These are phyloP conservation scores for Saccharomycopsis selenospora DNA, from an alignment of 805 yeast genomes.

Conservation along the genomic window DNA sequence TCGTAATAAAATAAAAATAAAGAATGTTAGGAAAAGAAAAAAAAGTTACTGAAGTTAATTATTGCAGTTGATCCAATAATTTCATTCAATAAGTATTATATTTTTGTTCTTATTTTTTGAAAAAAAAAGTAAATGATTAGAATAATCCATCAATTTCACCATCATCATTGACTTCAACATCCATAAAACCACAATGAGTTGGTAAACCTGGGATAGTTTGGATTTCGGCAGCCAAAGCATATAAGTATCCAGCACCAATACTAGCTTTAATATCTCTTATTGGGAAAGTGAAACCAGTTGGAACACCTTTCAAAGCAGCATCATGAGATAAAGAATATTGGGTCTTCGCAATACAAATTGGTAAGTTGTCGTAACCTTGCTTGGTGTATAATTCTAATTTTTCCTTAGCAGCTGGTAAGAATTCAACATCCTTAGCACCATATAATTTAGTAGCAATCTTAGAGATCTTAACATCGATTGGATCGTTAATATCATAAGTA, in stretches of 20 bases:
- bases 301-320: constrained; percentile 76
- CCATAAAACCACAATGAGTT: constrained; percentile 81
- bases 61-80: no score
- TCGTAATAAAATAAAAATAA: no score
- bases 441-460: constrained; percentile 70
- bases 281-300: constrained; percentile 72
- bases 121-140: constrained; percentile 26
- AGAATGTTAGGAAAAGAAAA: no score
- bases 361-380: constrained; percentile 72
- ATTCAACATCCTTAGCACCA: constrained; percentile 68
- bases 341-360: constrained; percentile 80
- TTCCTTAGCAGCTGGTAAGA: constrained; percentile 59
- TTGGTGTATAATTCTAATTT: constrained; percentile 60
- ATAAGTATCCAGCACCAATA: constrained; percentile 78
- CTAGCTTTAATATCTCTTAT: constrained; percentile 73
- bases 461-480: constrained; percentile 60
- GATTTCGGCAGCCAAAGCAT: constrained; percentile 79
- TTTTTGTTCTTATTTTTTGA: no score
- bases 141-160: constrained; percentile 81
- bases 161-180: constrained; percentile 71
- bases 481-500: constrained; percentile 53
- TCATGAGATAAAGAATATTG: constrained; percentile 82
- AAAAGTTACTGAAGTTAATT: no score
- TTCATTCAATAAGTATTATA: no score
- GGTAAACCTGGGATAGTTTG: constrained; percentile 85